Conservation (phyloP, 257 asterid species). For the Rehmannia glutinosa region DNA sequence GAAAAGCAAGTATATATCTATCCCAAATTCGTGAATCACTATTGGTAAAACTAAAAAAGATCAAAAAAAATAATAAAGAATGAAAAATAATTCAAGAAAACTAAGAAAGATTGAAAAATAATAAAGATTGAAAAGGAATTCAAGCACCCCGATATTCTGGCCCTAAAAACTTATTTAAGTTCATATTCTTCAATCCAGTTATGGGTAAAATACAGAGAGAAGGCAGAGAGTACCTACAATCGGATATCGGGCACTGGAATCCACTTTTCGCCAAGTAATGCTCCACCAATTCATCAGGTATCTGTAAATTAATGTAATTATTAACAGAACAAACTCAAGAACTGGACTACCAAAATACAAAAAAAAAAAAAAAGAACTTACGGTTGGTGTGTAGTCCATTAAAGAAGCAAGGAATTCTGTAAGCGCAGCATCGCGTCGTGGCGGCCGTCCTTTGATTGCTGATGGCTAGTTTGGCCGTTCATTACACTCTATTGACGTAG, state of each 20-base stretch:
- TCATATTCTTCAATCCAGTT: not conserved
- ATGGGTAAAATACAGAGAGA: slow-evolving; percentile 17
- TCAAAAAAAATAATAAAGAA: too few species aligned
- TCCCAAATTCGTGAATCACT: not conserved
- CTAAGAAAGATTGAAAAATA: not conserved
- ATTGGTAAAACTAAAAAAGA: too few species aligned
- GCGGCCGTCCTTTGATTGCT: slow-evolving; percentile 60
- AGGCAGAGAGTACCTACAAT: slow-evolving; percentile 62
- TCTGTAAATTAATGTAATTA: slow-evolving; percentile 35
- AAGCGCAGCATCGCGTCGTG: slow-evolving; percentile 80
- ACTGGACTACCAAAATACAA: not conserved
- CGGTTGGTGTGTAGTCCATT: slow-evolving; percentile 96
- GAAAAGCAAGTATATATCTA: not conserved
- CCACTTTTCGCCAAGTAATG: slow-evolving; percentile 95
- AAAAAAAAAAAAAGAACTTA: slow-evolving; percentile 6
- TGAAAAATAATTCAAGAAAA: not conserved
- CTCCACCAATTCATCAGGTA: slow-evolving; percentile 97
- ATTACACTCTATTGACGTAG: slow-evolving; percentile 15
- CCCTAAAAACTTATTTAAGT: not conserved
- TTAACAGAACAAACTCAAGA: not conserved
- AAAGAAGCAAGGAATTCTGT: slow-evolving; percentile 88
- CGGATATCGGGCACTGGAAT: slow-evolving; percentile 93
- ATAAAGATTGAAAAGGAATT: not conserved
- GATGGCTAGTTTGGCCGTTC: slow-evolving; percentile 64
- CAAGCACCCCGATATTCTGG: not conserved